These are phyloP conservation scores for Mycocentrospora acerina DNA, from an alignment of 2,329 filamentous ascomycete species.

Conservation along the genomic window DNA sequence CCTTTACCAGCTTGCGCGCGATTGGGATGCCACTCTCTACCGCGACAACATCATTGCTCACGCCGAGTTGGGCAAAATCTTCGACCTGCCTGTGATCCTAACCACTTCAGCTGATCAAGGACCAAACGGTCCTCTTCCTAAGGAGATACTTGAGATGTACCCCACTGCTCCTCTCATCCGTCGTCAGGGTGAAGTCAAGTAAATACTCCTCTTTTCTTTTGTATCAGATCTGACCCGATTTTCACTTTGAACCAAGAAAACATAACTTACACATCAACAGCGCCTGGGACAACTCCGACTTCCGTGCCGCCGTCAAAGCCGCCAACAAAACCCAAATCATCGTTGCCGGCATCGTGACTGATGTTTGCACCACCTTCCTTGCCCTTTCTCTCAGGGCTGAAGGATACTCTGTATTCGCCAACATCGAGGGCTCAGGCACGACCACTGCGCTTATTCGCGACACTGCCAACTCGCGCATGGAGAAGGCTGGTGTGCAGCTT, in stretches of 20 bases:
- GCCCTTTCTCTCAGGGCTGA: conserved; percentile 70
- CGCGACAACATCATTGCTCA: conserved; percentile 69
- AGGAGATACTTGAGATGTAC: conserved; percentile 69
- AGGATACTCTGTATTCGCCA: conserved; percentile 73
- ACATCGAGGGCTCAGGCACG: conserved; percentile 71
- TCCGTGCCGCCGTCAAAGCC: conserved; percentile 65
- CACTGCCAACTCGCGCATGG: conserved; percentile 67
- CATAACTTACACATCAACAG: conserved; percentile 15
- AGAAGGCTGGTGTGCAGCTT: conserved; percentile 65
- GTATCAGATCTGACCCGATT: too few species aligned
- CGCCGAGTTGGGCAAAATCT: conserved; percentile 64
- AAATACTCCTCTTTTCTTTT: conserved; percentile 4
- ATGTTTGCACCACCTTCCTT: conserved; percentile 74
- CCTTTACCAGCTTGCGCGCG: conserved; percentile 61
- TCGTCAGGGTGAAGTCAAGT: conserved; percentile 70
- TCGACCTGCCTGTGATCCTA: conserved; percentile 68
- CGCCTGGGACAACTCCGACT: conserved; percentile 74
- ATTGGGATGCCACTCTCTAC: conserved; percentile 67
- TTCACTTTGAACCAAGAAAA: neutral
- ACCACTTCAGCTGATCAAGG: conserved; percentile 69
- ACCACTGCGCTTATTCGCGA: conserved; percentile 62
- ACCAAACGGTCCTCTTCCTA: conserved; percentile 70
- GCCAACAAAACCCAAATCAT: conserved; percentile 70
- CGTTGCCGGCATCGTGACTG: conserved; percentile 70
- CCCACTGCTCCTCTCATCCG: conserved; percentile 66